phyloP scores from a whole-genome alignment of 371 early-diverging fungal species.

The Coemansia sp. region DNA sequence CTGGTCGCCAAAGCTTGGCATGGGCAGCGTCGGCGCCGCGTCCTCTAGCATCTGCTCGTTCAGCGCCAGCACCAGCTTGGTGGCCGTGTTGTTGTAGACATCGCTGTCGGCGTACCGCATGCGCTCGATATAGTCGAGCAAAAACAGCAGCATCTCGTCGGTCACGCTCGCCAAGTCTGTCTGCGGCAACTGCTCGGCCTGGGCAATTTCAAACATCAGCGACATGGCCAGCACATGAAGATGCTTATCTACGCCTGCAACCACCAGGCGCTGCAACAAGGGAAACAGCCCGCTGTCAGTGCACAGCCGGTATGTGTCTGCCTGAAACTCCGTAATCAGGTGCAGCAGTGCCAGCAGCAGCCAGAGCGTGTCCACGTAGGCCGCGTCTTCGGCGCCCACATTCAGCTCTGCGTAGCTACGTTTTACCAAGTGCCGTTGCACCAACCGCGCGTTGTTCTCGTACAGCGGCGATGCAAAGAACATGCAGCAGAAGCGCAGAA shows the following conservation, averaged over 20 bases:
- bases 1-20: conserved; percentile 23
- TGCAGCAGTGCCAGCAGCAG: conserved; percentile 54
- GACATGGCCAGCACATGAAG: conserved; percentile 59
- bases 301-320: conserved; percentile 42
- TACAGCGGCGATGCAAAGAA: conserved; percentile 66
- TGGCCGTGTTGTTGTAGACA: conserved; percentile 68
- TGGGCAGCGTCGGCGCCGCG: neutral
- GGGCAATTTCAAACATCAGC: conserved; percentile 72
- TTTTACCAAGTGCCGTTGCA: conserved; percentile 57
- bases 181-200: conserved; percentile 62
- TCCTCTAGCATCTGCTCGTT: conserved; percentile 47
- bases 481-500: conserved; percentile 61
- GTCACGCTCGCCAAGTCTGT: conserved; percentile 60
- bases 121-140: conserved; percentile 70
- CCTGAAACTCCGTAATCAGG: conserved; percentile 39
- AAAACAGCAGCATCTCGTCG: conserved; percentile 30
- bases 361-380: conserved; percentile 53
- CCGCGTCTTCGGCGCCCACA: conserved; percentile 29
- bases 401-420: conserved; percentile 53
- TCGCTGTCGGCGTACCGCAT: conserved; percentile 68
- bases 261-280: conserved; percentile 55
- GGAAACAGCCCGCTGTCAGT: conserved; percentile 55
- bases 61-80: conserved; percentile 60
- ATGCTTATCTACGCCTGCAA: conserved; percentile 48
- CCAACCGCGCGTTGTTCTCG: conserved; percentile 59